Conservation (phyloP, 2,329 filamentous ascomycete genomes). For the Aspergillus cejpii region DNA sequence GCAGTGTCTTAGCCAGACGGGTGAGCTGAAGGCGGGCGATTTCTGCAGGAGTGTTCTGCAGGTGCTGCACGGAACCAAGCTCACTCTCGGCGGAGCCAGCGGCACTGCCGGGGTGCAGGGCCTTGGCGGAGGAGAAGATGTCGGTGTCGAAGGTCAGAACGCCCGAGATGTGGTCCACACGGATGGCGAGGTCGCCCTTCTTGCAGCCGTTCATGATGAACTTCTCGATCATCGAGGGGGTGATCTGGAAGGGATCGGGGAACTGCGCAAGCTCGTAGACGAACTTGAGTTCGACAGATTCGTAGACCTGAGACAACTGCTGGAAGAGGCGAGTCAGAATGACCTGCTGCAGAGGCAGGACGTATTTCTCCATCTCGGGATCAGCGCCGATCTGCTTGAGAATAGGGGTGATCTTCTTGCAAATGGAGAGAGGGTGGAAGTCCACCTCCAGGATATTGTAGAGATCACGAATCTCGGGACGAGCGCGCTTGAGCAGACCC, state of each 20-base stretch:
- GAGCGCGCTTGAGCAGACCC: conserved; percentile 83
- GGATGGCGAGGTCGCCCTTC: conserved; percentile 95
- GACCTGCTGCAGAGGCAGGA: conserved; percentile 91
- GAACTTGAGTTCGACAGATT: conserved; percentile 90
- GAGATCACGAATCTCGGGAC: conserved; percentile 89
- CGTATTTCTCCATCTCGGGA: conserved; percentile 94
- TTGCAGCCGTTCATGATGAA: conserved; percentile 99
- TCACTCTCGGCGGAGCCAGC: conserved; percentile 85
- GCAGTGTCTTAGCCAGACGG: conserved; percentile 82
- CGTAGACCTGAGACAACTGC: conserved; percentile 97
- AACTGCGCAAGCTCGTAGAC: conserved; percentile 92
- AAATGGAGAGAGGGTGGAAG: conserved; percentile 97
- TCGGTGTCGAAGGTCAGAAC: conserved; percentile 96
- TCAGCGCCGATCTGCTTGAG: conserved; percentile 87
- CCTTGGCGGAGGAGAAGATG: conserved; percentile 95
- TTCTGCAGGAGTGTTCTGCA: conserved; percentile 95
- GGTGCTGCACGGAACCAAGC: conserved; percentile 76
- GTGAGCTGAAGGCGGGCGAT: conserved; percentile 94
- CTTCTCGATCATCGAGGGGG: conserved; percentile 87
- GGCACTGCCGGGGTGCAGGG: conserved; percentile 73
- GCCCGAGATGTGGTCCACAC: conserved; percentile 90
- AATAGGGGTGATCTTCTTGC: conserved; percentile 97
- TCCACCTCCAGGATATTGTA: conserved; percentile 99
- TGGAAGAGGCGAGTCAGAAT: conserved; percentile 98
- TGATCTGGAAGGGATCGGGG: conserved; percentile 92